Evolutionary conservation across 1,284 basidiomycete species (phyloP), one percentile per base, ranked within the genome.

Genomic region (Megacollybia platyphylla): DNA sequence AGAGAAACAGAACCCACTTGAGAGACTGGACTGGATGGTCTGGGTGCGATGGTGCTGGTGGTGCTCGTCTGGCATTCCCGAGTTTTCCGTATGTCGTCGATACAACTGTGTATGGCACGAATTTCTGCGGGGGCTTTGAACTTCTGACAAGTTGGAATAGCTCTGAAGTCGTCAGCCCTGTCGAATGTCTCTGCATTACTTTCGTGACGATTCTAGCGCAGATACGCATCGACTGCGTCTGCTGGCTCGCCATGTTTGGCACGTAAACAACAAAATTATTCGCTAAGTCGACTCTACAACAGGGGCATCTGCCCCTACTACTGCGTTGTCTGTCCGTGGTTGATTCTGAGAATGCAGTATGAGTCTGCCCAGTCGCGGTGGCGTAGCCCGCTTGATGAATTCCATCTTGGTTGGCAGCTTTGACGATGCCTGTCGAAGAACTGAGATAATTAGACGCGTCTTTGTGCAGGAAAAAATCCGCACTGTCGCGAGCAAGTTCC

Each of bases 401-500:
- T 97, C 93, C 59, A 88, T 91, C 44, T 70, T 71, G 2, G 87
- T 85, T 0, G 94, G 93, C 13, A 98, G 71, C 59, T 96, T 96
- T 44, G 79, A 80, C n/a, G 86, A 73, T 5, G 91, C 94, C 47
- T 91, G 79, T 41, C 87, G 84, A 43, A 97, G 74, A 4, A 90
- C 93, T 94, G 4, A 35, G 41, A 29, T 46, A 17, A 26, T 40
- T n/a, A 35, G 24, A 46, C 32, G 40, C 24, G 20, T 40, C n/a
- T 28, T 17, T n/a, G 29, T 41, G 18, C 27, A 13, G 24, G 44
- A 32, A 36, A 38, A 24, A 18, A n/a, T 28, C 55, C 74, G 46
- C 52, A 93, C 92, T 88, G 58, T 96, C 89, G 53, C 87, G 78
- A 15, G 96, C 94, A 40, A 97, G 73, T 58, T 97, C 92, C 53